These are phyloP conservation scores for Melampsora abietis-canadensis DNA, from an alignment of 1,284 basidiomycete species.

Conservation along the genomic window DNA sequence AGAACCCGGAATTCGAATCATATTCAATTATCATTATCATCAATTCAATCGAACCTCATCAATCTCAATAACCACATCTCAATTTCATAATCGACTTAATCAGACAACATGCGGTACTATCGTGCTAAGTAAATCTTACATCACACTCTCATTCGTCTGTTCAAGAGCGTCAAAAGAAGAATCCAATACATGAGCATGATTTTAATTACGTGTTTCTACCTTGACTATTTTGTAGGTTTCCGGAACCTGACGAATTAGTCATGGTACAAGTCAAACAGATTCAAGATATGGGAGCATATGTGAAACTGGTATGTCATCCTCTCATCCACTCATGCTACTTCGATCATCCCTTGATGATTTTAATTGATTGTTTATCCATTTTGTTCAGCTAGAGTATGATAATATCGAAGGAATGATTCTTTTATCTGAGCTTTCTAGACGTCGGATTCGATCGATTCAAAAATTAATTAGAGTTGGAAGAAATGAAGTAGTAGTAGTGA, in stretches of 20 bases:
- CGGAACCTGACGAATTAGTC: conserved; percentile 74
- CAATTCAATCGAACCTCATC: neutral
- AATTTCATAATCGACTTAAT: neutral
- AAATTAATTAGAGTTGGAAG: conserved; percentile 96
- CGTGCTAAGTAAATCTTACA: conserved; percentile 26
- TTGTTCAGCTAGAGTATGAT: conserved; percentile 86
- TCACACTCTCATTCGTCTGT: too few species aligned
- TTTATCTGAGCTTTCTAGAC: conserved; percentile 89
- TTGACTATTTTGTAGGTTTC: conserved; percentile 18
- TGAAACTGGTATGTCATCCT: conserved; percentile 65
- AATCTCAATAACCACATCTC: neutral
- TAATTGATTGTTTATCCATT: too few species aligned
- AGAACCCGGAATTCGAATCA: neutral
- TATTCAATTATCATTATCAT: neutral
- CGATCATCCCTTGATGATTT: too few species aligned
- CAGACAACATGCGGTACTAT: conserved; percentile 35
- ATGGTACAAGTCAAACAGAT: conserved; percentile 99
- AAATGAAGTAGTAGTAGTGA: conserved; percentile 97
- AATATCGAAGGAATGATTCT: conserved; percentile 99
- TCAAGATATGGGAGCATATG: conserved; percentile 99
- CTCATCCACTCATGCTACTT: too few species aligned
- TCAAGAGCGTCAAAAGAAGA: too few species aligned
- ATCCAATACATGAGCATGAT: neutral
- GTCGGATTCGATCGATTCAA: conserved; percentile 96
- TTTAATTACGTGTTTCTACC: neutral